These are phyloP conservation scores for Baorangia bicolor DNA, from an alignment of 768 basidiomycete species.

Conservation along the genomic window DNA sequence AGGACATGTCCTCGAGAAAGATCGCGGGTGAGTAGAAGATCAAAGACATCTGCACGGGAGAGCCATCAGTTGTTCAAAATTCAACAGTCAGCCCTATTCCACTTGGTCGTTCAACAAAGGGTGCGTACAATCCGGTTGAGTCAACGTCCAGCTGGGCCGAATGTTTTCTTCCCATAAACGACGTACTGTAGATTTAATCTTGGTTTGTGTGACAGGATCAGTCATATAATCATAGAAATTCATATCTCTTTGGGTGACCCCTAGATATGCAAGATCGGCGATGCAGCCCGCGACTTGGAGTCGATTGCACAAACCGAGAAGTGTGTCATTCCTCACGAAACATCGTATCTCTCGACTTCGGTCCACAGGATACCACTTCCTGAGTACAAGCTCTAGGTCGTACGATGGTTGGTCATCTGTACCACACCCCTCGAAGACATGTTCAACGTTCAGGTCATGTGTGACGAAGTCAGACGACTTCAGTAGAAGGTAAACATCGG, in stretches of 20 bases:
- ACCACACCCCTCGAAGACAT: slow-evolving; percentile 67
- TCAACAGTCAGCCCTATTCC: not conserved
- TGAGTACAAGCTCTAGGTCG: slow-evolving; percentile 78
- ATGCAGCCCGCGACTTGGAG: not conserved
- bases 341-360: slow-evolving; percentile 84
- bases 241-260: slow-evolving; percentile 82
- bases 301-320: slow-evolving; percentile 58
- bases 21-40: slow-evolving; percentile 84
- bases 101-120: not conserved
- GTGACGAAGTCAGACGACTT: slow-evolving; percentile 91
- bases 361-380: slow-evolving; percentile 89
- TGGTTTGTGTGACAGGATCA: slow-evolving; percentile 50
- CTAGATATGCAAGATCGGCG: slow-evolving; percentile 37
- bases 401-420: slow-evolving; percentile 37
- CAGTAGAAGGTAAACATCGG: slow-evolving; percentile 88
- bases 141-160: slow-evolving; percentile 51
- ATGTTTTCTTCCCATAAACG: slow-evolving; percentile 72
- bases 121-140: slow-evolving; percentile 63
- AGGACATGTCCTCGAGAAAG: slow-evolving; percentile 74
- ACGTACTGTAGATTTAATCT: slow-evolving; percentile 51
- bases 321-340: slow-evolving; percentile 71
- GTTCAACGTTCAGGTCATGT: slow-evolving; percentile 64
- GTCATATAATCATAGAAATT: slow-evolving; percentile 89
- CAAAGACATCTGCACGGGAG: slow-evolving; percentile 63
- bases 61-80: not conserved